Conservation (phyloP, 306 rosid genomes). For the Sindora glabra region DNA sequence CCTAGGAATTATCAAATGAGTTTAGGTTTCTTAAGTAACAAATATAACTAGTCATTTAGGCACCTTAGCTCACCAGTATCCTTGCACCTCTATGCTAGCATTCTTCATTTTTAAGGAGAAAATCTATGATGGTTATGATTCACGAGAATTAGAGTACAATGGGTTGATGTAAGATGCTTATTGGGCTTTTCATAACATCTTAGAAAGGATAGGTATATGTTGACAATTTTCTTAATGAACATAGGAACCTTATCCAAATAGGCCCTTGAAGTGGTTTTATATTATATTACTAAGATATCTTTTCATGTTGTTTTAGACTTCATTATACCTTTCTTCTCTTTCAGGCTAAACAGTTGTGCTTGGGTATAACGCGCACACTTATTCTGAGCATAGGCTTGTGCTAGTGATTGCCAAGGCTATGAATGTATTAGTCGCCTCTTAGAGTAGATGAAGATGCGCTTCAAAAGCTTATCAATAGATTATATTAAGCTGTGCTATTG, state of each 20-base stretch:
- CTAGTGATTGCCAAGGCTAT: constrained; percentile 67
- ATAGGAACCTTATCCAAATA: constrained; percentile 8
- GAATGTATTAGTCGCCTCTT: constrained; percentile 67
- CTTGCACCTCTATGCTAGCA: neutral
- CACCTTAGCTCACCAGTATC: no score
- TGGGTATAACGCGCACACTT: constrained; percentile 59
- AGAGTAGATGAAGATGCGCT: constrained; percentile 43
- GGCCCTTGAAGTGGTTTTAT: neutral
- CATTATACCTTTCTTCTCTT: constrained; percentile 18
- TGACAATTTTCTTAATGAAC: constrained; percentile 8
- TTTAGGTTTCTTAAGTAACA: no score
- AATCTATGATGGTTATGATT: constrained; percentile 6
- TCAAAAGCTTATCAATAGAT: constrained; percentile 53
- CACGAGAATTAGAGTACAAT: constrained; percentile 9
- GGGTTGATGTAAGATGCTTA: neutral
- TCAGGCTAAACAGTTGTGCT: constrained; percentile 91
- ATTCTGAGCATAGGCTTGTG: constrained; percentile 83
- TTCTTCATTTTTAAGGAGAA: neutral
- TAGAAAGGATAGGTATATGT: neutral
- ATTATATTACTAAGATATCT: no score
- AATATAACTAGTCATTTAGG: no score
- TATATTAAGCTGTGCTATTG: constrained; percentile 59
- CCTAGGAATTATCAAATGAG: no score
- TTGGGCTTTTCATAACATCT: neutral
- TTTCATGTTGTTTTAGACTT: constrained; percentile 7